phyloP scores from a whole-genome alignment of 257 asterid species.

The Apocynum venetum region DNA sequence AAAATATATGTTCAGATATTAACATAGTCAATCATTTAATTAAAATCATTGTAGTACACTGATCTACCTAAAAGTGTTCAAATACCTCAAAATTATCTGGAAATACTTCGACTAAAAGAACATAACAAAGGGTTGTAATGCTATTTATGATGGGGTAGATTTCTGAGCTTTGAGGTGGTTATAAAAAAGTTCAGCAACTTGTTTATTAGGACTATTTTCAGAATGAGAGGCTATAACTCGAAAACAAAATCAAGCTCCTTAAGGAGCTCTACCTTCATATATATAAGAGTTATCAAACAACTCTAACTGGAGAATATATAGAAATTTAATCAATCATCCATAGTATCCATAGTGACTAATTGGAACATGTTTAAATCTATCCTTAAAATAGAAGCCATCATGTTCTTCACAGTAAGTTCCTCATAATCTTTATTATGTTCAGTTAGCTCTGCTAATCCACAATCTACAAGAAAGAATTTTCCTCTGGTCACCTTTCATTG shows the following conservation, averaged over 20 bases:
- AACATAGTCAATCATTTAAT: not conserved
- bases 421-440: not conserved
- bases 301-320: not conserved
- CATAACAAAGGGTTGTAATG: not conserved
- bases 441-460: not conserved
- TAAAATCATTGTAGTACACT: not conserved
- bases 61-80: not conserved
- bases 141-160: not conserved
- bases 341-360: not conserved
- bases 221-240: too few relatives aligned
- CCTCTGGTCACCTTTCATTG: not conserved
- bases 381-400: not conserved
- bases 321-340: not conserved
- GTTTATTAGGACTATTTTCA: not conserved
- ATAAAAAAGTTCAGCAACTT: not conserved
- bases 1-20: not conserved
- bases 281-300: not conserved
- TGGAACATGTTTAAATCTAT: too few relatives aligned
- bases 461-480: not conserved
- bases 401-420: not conserved
- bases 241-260: not conserved
- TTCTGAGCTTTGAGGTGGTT: not conserved
- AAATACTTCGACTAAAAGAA: not conserved
- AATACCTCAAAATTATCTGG: not conserved
- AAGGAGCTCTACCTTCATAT: not conserved